Conservation (phyloP, 176 grass and related monocot genomes). For the Stipa capillata region DNA sequence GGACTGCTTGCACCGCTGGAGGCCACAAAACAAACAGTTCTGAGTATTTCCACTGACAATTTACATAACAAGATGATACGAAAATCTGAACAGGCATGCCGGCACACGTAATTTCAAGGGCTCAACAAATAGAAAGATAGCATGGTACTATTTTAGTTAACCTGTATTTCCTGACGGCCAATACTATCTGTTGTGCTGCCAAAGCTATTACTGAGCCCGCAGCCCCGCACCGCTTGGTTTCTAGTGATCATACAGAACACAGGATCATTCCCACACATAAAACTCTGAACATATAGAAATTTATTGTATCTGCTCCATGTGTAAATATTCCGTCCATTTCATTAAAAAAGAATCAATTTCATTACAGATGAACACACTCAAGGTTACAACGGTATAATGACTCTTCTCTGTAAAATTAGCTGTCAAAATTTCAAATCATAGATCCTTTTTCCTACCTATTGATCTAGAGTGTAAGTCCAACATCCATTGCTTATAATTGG, state of each 20-base stretch:
- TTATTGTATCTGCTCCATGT: not conserved
- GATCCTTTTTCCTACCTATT: slow-evolving; percentile 59
- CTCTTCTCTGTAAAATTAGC: slow-evolving; percentile 7
- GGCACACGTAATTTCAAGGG: not conserved
- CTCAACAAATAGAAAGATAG: not conserved
- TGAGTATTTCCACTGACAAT: not conserved
- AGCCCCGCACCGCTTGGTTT: not conserved
- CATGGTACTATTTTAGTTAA: not conserved
- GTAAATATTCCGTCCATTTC: slow-evolving; percentile 19
- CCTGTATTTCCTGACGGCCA: not conserved
- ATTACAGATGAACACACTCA: slow-evolving; percentile 13
- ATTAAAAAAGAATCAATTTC: slow-evolving; percentile 19
- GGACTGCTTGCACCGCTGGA: not conserved
- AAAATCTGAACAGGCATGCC: not conserved
- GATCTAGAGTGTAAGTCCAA: slow-evolving; percentile 39
- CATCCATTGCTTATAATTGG: slow-evolving; percentile 80
- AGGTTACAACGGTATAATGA: slow-evolving; percentile 19
- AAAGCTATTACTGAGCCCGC: not conserved
- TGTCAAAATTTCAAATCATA: slow-evolving; percentile 36
- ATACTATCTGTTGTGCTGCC: not conserved
- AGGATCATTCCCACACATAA: not conserved
- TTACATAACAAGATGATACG: not conserved
- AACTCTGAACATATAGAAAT: not conserved
- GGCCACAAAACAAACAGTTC: not conserved
- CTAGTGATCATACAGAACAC: not conserved